A percentile compares a stretch with the other conserved stretches of the same genome.
These are phyloP conservation scores for Mitragyna speciosa DNA, from an alignment of 257 asterid species.

Conservation along the genomic window DNA sequence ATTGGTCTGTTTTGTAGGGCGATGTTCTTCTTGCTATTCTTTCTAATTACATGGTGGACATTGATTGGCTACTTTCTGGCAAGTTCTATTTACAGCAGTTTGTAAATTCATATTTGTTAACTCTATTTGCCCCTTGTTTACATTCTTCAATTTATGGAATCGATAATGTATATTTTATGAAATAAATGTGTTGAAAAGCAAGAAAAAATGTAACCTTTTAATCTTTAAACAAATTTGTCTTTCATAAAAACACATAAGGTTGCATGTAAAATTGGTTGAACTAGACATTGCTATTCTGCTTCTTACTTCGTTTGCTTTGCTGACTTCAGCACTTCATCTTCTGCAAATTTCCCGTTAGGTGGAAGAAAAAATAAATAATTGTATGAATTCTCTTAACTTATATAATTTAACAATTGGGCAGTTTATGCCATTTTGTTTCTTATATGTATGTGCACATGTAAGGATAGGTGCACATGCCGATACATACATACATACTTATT, in stretches of 20 bases:
- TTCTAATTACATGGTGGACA: conserved; percentile 94
- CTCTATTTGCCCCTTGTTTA: neutral
- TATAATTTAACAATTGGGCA: no score
- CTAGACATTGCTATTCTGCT: neutral
- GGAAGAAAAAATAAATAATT: neutral
- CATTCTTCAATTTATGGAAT: neutral
- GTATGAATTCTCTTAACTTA: neutral
- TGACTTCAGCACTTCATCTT: neutral
- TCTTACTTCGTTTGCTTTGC: neutral
- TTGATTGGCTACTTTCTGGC: conserved; percentile 94
- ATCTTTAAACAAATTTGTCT: neutral
- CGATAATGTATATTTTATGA: neutral
- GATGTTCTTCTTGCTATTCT: conserved; percentile 69
- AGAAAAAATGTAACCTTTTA: neutral
- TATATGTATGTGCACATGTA: no score
- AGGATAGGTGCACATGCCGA: no score
- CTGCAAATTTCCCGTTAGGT: neutral
- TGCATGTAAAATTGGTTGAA: neutral
- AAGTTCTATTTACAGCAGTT: conserved; percentile 31
- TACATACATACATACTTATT: no score
- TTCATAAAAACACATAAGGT: neutral
- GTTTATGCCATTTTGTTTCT: no score
- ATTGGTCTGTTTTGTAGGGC: conserved; percentile 51
- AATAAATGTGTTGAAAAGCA: neutral
- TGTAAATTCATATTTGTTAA: neutral